Evolutionary conservation across 176 grass and related monocot genomes (phyloP).

Genomic region (Puya raimondii): DNA sequence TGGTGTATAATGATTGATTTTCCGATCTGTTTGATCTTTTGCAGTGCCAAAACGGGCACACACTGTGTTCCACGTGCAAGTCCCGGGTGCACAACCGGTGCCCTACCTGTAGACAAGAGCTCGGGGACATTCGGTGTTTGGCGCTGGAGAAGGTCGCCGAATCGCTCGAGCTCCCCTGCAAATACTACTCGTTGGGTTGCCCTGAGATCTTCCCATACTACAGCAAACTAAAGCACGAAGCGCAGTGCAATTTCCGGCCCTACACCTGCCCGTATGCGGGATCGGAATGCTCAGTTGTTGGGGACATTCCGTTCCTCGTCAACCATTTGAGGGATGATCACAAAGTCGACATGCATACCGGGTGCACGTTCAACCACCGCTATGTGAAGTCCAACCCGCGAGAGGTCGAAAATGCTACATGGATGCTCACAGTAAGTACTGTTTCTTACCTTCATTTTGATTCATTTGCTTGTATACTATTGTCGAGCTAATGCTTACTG

Average conservation of each 20-base stretch:
- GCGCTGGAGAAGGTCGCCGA: constrained; percentile 27
- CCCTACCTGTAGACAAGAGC: constrained; percentile 31
- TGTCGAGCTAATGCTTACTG: too few relatives aligned
- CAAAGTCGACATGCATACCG: constrained; percentile 29
- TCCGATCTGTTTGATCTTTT: neutral
- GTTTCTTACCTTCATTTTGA: neutral
- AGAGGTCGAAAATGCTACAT: constrained; percentile 28
- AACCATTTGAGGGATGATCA: constrained; percentile 23
- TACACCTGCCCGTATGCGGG: constrained; percentile 26
- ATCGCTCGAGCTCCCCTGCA: constrained; percentile 28
- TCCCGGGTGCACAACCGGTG: constrained; percentile 23
- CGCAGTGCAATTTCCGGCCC: constrained; percentile 23
- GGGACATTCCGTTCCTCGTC: constrained; percentile 23
- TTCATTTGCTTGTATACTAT: too few relatives aligned
- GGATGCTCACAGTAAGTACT: constrained; percentile 25
- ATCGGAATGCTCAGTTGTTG: constrained; percentile 26
- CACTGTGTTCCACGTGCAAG: constrained; percentile 25
- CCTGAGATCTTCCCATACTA: constrained; percentile 30
- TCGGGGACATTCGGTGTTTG: constrained; percentile 26
- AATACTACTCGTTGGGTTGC: constrained; percentile 15
- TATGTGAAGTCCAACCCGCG: constrained; percentile 28
- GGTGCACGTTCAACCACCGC: constrained; percentile 25
- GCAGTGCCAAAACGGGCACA: constrained; percentile 28
- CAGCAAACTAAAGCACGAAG: constrained; percentile 27
- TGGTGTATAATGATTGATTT: neutral